These are phyloP conservation scores for Echites panduratus DNA, from an alignment of 257 asterid species.

Conservation along the genomic window DNA sequence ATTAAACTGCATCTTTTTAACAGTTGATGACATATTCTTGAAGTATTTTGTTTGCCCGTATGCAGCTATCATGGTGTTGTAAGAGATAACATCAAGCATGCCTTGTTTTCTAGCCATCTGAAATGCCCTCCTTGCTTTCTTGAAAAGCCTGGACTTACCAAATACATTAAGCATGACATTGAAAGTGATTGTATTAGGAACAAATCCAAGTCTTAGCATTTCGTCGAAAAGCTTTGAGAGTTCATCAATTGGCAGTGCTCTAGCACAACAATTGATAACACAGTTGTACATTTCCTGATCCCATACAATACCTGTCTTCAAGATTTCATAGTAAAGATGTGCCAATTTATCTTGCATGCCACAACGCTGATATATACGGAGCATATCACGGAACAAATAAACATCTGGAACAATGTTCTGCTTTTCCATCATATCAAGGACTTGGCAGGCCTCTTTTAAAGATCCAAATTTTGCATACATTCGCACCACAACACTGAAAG, in stretches of 20 bases:
- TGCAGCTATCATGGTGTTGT: slow-evolving; percentile 82
- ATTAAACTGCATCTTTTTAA: slow-evolving; percentile 64
- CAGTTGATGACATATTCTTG: slow-evolving; percentile 66
- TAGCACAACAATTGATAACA: slow-evolving; percentile 79
- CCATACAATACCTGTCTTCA: slow-evolving; percentile 57
- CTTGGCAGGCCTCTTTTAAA: slow-evolving; percentile 53
- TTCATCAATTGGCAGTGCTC: slow-evolving; percentile 84
- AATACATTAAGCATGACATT: slow-evolving; percentile 77
- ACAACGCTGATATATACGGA: slow-evolving; percentile 63
- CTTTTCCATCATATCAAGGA: slow-evolving; percentile 51
- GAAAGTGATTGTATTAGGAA: slow-evolving; percentile 60
- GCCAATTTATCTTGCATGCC: slow-evolving; percentile 53
- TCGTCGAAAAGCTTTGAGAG: slow-evolving; percentile 75
- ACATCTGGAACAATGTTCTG: slow-evolving; percentile 71
- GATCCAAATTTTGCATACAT: slow-evolving; percentile 72
- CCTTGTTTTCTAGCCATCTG: slow-evolving; percentile 70
- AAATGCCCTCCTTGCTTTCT: slow-evolving; percentile 58
- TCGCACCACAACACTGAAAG: slow-evolving; percentile 62
- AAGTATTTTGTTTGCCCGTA: slow-evolving; percentile 67
- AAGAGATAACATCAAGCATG: slow-evolving; percentile 58
- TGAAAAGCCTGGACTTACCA: slow-evolving; percentile 70
- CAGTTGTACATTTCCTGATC: slow-evolving; percentile 93
- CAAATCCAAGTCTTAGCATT: slow-evolving; percentile 67
- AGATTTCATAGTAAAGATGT: slow-evolving; percentile 54
- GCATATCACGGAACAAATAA: slow-evolving; percentile 84